These are phyloP conservation scores for Conidiobolus coronatus DNA, from an alignment of 371 early-diverging fungal genomes.

Conservation along the genomic window DNA sequence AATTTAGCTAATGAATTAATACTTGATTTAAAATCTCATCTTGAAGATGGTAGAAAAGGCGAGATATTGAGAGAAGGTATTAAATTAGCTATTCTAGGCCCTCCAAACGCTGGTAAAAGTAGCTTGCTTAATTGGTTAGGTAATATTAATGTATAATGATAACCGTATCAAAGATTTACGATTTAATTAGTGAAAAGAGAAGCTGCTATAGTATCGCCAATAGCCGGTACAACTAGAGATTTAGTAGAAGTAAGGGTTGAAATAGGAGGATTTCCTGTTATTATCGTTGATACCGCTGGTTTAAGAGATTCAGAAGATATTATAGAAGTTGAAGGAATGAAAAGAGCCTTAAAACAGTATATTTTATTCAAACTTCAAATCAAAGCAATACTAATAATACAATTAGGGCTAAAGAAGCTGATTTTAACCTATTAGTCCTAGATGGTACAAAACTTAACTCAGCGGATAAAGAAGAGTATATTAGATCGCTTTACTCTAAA, in stretches of 20 bases:
- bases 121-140: slow-evolving; percentile 42
- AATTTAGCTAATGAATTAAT: slow-evolving; percentile 7
- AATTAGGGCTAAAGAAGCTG: background rate
- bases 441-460: background rate
- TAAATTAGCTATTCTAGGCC: slow-evolving; percentile 45
- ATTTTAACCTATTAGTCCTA: background rate
- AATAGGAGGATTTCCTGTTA: slow-evolving; percentile 48
- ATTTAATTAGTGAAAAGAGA: slow-evolving; percentile 29
- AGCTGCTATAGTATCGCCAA: slow-evolving; percentile 56
- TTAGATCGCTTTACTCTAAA: background rate
- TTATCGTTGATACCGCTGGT: slow-evolving; percentile 61
- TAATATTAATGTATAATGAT: slow-evolving; percentile 7
- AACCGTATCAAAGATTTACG: background rate
- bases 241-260: slow-evolving; percentile 46
- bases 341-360: slow-evolving; percentile 20
- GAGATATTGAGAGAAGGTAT: slow-evolving; percentile 52
- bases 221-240: slow-evolving; percentile 65
- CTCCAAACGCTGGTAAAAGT: slow-evolving; percentile 68
- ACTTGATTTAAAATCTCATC: slow-evolving; percentile 19
- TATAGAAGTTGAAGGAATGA: slow-evolving; percentile 51
- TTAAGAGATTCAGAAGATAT: slow-evolving; percentile 25
- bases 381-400: background rate
- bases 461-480: background rate
- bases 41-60: slow-evolving; percentile 38
- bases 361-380: background rate